phyloP scores from a whole-genome alignment of 2,329 filamentous ascomycete genomes.

The Fusarium floridanum region DNA sequence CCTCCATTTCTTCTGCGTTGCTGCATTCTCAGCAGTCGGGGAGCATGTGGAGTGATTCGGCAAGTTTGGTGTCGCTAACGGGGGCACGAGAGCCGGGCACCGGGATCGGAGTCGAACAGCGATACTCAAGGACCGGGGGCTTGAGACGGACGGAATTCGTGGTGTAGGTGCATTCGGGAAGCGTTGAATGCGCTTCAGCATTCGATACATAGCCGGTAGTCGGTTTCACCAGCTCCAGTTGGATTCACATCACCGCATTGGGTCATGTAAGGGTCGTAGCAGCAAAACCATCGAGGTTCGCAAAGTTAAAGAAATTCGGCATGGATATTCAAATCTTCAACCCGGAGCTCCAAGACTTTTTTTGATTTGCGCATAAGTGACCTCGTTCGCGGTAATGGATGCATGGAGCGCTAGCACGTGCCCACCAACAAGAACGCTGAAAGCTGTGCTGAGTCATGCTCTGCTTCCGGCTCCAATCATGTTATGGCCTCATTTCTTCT shows the following conservation, averaged over 20 bases:
- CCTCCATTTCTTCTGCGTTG: constrained; percentile 13
- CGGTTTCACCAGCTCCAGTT: constrained; percentile 34
- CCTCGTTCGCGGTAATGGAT: constrained; percentile 14
- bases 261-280: neutral
- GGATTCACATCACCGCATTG: constrained; percentile 42
- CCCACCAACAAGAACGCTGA: constrained; percentile 38
- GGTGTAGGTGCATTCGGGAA: constrained; percentile 28
- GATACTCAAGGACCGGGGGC: constrained; percentile 13
- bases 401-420: constrained; percentile 35
- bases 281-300: constrained; percentile 12
- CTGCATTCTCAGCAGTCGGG: constrained; percentile 10
- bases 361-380: constrained; percentile 24
- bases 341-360: constrained; percentile 24
- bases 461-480: constrained; percentile 46
- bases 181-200: constrained; percentile 35
- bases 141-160: constrained; percentile 29
- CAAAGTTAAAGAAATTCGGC: neutral
- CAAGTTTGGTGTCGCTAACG: constrained; percentile 12
- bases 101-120: constrained; percentile 14
- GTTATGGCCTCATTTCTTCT: constrained; percentile 57
- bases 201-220: constrained; percentile 49
- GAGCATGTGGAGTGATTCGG: constrained; percentile 13
- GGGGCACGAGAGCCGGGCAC: constrained; percentile 33
- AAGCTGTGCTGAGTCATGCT: constrained; percentile 53
- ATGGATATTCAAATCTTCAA: constrained; percentile 5